These are phyloP conservation scores for Verbena officinalis DNA, from an alignment of 257 asterid species.

Conservation along the genomic window DNA sequence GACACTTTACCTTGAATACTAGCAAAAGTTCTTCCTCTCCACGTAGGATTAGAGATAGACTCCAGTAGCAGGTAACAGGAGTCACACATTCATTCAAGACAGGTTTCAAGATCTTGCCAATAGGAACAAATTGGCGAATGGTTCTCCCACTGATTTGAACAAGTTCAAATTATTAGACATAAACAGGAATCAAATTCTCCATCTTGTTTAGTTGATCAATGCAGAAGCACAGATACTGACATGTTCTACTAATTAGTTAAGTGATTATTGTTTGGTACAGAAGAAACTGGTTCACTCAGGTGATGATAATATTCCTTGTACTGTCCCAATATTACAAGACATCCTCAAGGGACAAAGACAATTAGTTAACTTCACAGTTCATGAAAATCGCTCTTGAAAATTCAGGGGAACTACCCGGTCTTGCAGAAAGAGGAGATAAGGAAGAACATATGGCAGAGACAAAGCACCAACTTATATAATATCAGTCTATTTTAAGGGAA, in stretches of 20 bases:
- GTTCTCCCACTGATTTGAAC: conserved; percentile 63
- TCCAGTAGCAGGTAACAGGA: conserved; percentile 98
- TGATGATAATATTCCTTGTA: not conserved
- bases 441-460: not conserved
- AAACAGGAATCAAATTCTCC: conserved; percentile 17
- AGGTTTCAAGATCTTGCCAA: conserved; percentile 77
- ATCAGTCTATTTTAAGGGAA: not conserved
- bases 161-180: conserved; percentile 8
- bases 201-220: not conserved
- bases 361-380: not conserved
- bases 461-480: not conserved
- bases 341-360: not conserved
- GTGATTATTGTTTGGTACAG: not conserved
- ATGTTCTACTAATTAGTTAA: not conserved
- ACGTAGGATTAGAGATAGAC: conserved; percentile 64
- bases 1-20: conserved; percentile 71
- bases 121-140: conserved; percentile 60
- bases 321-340: not conserved
- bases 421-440: not conserved
- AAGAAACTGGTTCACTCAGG: not conserved
- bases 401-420: not conserved
- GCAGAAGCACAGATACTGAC: not conserved
- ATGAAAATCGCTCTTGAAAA: not conserved
- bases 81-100: conserved; percentile 90
- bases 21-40: conserved; percentile 74